Conservation (phyloP, 345 rosid genomes). For the Ricinus communis region DNA sequence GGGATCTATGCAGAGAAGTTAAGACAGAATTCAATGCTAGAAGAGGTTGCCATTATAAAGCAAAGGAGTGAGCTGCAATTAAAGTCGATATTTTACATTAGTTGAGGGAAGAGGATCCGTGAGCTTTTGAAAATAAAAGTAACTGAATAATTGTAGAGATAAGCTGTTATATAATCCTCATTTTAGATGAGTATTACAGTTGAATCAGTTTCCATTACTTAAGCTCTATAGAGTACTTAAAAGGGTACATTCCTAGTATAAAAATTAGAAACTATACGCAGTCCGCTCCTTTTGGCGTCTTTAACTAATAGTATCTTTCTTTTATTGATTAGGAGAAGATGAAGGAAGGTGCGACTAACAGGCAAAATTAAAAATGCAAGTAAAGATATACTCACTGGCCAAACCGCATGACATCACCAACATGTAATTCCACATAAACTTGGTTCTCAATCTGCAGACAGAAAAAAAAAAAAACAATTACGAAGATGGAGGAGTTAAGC, state of each 20-base stretch:
- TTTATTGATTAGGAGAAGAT: conserved; percentile 12
- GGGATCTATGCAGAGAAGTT: not conserved
- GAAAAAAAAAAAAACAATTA: not conserved
- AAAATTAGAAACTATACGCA: too few relatives aligned
- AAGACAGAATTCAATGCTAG: not conserved
- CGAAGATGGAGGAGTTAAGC: not conserved
- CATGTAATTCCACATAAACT: conserved; percentile 66
- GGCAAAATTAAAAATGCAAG: conserved; percentile 11
- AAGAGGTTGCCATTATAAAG: not conserved
- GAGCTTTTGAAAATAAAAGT: not conserved
- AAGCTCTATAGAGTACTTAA: not conserved
- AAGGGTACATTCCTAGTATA: not conserved
- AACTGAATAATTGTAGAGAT: not conserved
- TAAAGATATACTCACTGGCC: conserved; percentile 64
- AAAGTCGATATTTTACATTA: not conserved
- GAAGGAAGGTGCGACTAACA: conserved; percentile 12
- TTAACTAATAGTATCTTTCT: not conserved
- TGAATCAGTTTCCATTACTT: not conserved
- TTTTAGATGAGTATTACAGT: not conserved
- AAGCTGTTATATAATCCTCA: not conserved
- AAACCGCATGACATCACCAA: conserved; percentile 91
- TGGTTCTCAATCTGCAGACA: conserved; percentile 56
- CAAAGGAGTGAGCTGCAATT: not conserved
- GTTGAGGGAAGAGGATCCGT: not conserved
- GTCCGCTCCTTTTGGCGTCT: not conserved